phyloP scores from a whole-genome alignment of 306 rosid genomes.

The Datisca glomerata region DNA sequence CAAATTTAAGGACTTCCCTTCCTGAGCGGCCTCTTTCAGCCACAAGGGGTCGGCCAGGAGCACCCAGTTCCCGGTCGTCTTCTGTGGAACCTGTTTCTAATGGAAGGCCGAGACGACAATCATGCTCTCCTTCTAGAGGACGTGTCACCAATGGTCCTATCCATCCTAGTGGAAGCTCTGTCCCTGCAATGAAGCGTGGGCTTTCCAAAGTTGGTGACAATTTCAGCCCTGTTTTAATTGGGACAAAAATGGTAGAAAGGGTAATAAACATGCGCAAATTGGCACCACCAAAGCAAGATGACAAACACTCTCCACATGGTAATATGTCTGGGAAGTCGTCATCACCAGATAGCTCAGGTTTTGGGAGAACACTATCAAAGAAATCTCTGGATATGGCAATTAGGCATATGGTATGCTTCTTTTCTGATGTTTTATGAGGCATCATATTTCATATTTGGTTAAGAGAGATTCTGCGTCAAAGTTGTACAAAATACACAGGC shows the following conservation, averaged over 20 bases:
- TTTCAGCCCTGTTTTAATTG: slow-evolving; percentile 74
- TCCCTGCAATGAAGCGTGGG: slow-evolving; percentile 74
- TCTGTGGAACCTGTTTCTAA: slow-evolving; percentile 68
- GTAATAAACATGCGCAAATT: slow-evolving; percentile 86
- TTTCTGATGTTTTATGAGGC: background rate
- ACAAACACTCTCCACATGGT: slow-evolving; percentile 62
- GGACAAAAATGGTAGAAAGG: slow-evolving; percentile 90
- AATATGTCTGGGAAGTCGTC: slow-evolving; percentile 72
- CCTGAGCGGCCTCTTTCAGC: slow-evolving; percentile 85
- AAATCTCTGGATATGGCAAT: slow-evolving; percentile 97
- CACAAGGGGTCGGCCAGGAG: slow-evolving; percentile 92
- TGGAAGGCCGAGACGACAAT: slow-evolving; percentile 77
- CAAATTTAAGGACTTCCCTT: slow-evolving; percentile 77
- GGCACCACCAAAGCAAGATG: slow-evolving; percentile 79
- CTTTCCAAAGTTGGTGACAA: slow-evolving; percentile 59
- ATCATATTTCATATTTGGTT: background rate
- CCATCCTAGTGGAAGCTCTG: slow-evolving; percentile 72
- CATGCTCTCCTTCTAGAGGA: slow-evolving; percentile 97
- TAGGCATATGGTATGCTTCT: slow-evolving; percentile 72
- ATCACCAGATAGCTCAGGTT: slow-evolving; percentile 85
- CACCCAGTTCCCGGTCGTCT: slow-evolving; percentile 77
- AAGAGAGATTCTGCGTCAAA: background rate
- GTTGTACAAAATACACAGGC: too few species aligned
- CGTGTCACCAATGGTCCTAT: slow-evolving; percentile 47
- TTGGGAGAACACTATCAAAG: slow-evolving; percentile 93